phyloP scores from a whole-genome alignment of 495 filamentous ascomycete genomes.

The Neurospora sublineolata region DNA sequence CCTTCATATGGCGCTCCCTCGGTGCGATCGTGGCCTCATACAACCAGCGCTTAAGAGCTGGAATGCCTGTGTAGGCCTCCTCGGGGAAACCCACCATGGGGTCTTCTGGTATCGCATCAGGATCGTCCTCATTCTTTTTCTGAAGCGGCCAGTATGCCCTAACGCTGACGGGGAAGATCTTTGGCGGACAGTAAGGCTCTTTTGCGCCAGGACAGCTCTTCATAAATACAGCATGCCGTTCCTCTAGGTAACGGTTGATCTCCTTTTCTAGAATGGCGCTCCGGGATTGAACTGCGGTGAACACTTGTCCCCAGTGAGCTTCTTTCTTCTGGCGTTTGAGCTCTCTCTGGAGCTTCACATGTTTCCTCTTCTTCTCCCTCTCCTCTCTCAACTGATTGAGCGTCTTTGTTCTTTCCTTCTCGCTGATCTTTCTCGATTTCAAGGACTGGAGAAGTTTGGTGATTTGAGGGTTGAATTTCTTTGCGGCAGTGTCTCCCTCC shows the following conservation, averaged over 20 bases:
- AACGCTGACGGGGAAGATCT: constrained; percentile 5
- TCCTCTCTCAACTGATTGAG: background rate
- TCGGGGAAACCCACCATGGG: constrained; percentile 9
- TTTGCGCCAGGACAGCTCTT: background rate
- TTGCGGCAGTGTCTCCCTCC: background rate
- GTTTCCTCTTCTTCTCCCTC: background rate
- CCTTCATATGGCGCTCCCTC: constrained; percentile 10
- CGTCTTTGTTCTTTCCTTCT: background rate
- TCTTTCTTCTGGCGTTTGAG: background rate
- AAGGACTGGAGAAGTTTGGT: background rate
- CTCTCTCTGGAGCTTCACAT: background rate
- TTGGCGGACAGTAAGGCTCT: background rate
- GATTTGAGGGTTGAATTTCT: background rate
- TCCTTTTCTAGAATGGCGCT: background rate
- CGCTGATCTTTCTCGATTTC: background rate
- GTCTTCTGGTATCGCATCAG: background rate
- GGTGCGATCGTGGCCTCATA: constrained; percentile 1
- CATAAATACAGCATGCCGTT: background rate
- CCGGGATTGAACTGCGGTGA: background rate
- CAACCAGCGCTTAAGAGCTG: constrained; percentile 14
- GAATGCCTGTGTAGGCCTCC: constrained; percentile 11
- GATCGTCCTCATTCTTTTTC: background rate
- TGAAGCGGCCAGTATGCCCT: constrained; percentile 13
- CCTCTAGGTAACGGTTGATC: background rate
- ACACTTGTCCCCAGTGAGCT: background rate